Base-by-base conservation (phyloP, 331 rosid species). In the Malus hybrid region DNA sequence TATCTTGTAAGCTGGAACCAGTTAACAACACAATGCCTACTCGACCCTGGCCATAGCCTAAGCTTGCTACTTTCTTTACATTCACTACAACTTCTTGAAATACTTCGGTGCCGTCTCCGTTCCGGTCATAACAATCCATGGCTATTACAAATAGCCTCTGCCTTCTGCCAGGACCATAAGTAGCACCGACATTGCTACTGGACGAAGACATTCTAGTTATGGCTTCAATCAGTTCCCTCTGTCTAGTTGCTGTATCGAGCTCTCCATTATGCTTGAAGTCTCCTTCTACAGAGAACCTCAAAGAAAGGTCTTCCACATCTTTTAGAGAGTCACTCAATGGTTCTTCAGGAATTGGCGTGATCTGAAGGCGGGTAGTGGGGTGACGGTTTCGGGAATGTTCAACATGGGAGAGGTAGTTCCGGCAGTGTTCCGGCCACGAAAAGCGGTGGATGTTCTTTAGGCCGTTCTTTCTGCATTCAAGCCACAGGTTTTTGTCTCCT, bases 361-460 rank as follows among this genome's bases (percentile, higher is more conserved):
- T 89, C 82, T 89, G 88, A 65, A 80, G 78, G 63, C 86, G 95
- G 56, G 90, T 78, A 12, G 91, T 87, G 65, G 88, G 80, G 74
- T 81, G 87, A 81, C 84, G 88, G 82, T 84, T 85, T 72, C 87
- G 77, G 79, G 89, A 87, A 73, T 85, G 86, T 73, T 89, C 90
- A 72, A 90, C 83, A 15, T 86, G 92, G 71, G 93, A 89, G 84
- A 91, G 96, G 86, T 91, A 91, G 85, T 85, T 90, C 39, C 79
- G 85, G 79, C 97, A 92, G 78, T 92, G 97, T 79, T 92, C 97
- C 22, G 91, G 85, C 97, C 97, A 92, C 8, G 96, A 88, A 76
- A 86, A 92, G 27, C 84, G 91, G 77, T 92, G 97, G 83, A 90
- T 92, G 80, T 92, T 88, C 78, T 84, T 86, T 1, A 92, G 87